A percentile compares a stretch with the other conserved stretches of the same genome.
phyloP scores from a whole-genome alignment of 768 basidiomycete species.

The Sarcodon aspratus region DNA sequence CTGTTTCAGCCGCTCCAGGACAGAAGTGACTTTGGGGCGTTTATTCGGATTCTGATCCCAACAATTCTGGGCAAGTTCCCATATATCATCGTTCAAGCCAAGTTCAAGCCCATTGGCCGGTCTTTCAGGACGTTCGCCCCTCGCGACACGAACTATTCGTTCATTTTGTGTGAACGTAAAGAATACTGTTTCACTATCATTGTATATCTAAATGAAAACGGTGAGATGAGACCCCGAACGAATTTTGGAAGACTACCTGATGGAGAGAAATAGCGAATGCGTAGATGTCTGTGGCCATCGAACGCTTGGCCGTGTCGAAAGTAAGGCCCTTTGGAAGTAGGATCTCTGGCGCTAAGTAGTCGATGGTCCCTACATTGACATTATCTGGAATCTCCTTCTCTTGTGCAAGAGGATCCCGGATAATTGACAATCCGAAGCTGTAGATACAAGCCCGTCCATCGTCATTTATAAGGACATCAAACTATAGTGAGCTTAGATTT shows the following conservation, averaged over 20 bases:
- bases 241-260: neutral
- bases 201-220: neutral
- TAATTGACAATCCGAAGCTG: too few relatives aligned
- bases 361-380: constrained; percentile 5
- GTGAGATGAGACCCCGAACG: neutral
- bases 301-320: neutral
- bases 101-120: neutral
- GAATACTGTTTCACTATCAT: neutral
- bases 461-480: too few relatives aligned
- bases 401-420: too few relatives aligned
- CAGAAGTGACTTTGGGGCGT: neutral
- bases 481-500: too few relatives aligned
- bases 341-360: constrained; percentile 12
- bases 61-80: constrained; percentile 3
- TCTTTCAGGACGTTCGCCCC: neutral
- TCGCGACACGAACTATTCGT: constrained; percentile 1
- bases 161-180: neutral
- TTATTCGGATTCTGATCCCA: neutral
- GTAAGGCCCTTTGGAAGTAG: neutral
- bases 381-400: neutral
- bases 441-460: too few relatives aligned
- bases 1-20: neutral
- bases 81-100: constrained; percentile 1
- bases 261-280: constrained; percentile 7
- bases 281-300: constrained; percentile 8